phyloP scores from a whole-genome alignment of 192 early-diverging fungal species.

The Coemansia sp. region DNA sequence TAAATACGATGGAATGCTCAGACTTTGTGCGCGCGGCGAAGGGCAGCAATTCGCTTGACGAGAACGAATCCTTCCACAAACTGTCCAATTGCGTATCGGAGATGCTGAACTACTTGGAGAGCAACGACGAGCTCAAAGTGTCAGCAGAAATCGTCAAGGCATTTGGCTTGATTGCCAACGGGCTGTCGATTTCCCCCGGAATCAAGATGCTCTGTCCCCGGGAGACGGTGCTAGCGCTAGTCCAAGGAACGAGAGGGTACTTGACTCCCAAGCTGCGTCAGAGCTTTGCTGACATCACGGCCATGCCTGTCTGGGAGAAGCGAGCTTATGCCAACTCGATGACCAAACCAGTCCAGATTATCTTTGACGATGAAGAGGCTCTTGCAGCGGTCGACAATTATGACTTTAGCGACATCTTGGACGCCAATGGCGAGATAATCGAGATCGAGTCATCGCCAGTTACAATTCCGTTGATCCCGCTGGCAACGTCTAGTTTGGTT shows the following conservation, averaged over 20 bases:
- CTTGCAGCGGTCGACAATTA: conserved; percentile 29
- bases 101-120: conserved; percentile 38
- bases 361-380: conserved; percentile 35
- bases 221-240: conserved; percentile 25
- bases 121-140: conserved; percentile 23
- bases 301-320: conserved; percentile 25
- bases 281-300: conserved; percentile 18
- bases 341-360: conserved; percentile 34
- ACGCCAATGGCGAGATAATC: conserved; percentile 2
- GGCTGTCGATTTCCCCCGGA: conserved; percentile 26
- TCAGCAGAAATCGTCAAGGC: conserved; percentile 25
- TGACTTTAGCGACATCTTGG: conserved; percentile 30
- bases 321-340: conserved; percentile 18
- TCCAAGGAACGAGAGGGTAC: conserved; percentile 7
- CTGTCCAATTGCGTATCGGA: conserved; percentile 42
- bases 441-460: not conserved
- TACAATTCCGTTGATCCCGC: not conserved
- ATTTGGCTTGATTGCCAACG: conserved; percentile 38
- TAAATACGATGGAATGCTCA: conserved; percentile 41
- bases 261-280: conserved; percentile 16
- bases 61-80: conserved; percentile 39
- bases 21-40: conserved; percentile 37
- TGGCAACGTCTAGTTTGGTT: not conserved
- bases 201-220: conserved; percentile 42
- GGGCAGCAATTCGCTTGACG: conserved; percentile 20